Evolutionary conservation across 257 asterid species (phyloP).

Genomic region (Parsonsia alboflavescens): DNA sequence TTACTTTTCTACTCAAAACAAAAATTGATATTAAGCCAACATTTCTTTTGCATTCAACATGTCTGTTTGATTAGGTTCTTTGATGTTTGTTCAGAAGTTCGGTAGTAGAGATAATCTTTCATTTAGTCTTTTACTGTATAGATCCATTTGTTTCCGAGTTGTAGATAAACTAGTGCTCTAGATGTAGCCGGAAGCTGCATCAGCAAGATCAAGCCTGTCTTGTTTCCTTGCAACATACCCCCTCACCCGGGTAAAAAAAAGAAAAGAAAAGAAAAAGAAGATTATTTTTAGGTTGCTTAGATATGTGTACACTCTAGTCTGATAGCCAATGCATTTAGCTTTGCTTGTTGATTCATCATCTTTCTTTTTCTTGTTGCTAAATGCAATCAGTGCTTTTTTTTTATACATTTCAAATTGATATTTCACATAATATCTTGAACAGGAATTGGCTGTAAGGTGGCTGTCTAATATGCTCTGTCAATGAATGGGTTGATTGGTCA

Average conservation of each 20-base stretch:
- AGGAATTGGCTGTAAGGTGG: conserved; percentile 19
- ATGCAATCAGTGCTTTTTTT: neutral
- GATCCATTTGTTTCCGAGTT: neutral
- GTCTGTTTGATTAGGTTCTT: neutral
- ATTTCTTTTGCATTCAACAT: conserved; percentile 2
- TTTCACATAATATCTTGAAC: conserved; percentile 13
- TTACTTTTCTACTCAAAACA: neutral
- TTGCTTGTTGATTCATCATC: neutral
- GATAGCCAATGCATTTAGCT: conserved; percentile 7
- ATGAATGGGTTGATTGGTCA: conserved; percentile 14
- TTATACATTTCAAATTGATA: neutral
- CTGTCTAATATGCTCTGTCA: conserved; percentile 16
- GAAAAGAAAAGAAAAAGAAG: neutral
- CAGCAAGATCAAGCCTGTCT: neutral
- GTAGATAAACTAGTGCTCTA: neutral
- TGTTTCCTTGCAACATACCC: neutral
- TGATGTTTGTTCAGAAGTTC: neutral
- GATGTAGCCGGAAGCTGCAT: neutral
- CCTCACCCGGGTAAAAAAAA: neutral
- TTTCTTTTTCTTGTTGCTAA: neutral
- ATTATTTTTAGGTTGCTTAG: conserved; percentile 16
- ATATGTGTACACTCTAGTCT: conserved; percentile 8
- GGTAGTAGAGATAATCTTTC: neutral
- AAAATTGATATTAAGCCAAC: neutral
- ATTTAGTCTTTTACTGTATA: neutral